Conservation (phyloP, 2,329 filamentous ascomycete genomes). For the Ophiocordyceps unilateralis region DNA sequence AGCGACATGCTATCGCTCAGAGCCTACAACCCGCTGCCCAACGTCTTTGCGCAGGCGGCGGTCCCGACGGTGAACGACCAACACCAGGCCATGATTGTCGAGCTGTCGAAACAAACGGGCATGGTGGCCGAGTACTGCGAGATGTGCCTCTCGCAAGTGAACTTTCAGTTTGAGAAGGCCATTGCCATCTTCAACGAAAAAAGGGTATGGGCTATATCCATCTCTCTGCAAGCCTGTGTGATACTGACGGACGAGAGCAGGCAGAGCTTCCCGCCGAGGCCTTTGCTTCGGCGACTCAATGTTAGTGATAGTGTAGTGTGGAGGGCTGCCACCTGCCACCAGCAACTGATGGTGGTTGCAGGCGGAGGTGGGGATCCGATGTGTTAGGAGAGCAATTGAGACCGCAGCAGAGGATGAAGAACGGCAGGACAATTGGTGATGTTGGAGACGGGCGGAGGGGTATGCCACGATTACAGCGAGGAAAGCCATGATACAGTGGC, state of each 20-base stretch:
- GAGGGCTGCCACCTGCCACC: too few relatives aligned
- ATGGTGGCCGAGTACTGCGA: constrained; percentile 67
- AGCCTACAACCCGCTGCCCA: constrained; percentile 38
- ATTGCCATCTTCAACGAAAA: constrained; percentile 58
- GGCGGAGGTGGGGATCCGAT: too few relatives aligned
- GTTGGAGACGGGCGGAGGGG: neutral
- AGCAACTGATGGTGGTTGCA: too few relatives aligned
- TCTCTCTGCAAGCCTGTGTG: neutral
- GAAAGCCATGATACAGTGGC: too few relatives aligned
- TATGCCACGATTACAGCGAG: too few relatives aligned
- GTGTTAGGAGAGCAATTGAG: neutral
- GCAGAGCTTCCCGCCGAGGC: constrained; percentile 11
- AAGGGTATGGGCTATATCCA: constrained; percentile 36
- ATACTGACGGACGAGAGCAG: constrained; percentile 3
- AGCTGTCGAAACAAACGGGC: constrained; percentile 60
- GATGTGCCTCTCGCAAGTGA: constrained; percentile 63
- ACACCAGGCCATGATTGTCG: constrained; percentile 53
- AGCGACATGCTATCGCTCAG: constrained; percentile 65
- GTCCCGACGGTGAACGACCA: constrained; percentile 18
- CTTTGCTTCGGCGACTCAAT: constrained; percentile 6
- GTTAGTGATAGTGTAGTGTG: too few relatives aligned
- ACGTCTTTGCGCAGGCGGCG: constrained; percentile 17
- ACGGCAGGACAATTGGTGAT: neutral
- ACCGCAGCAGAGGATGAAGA: neutral
- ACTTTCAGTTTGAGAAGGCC: constrained; percentile 66